Percentiles rank a stretch among this genome's conserved stretches.
phyloP scores from a whole-genome alignment of 306 rosid genomes.

The Oxytropis ochrocephala region DNA sequence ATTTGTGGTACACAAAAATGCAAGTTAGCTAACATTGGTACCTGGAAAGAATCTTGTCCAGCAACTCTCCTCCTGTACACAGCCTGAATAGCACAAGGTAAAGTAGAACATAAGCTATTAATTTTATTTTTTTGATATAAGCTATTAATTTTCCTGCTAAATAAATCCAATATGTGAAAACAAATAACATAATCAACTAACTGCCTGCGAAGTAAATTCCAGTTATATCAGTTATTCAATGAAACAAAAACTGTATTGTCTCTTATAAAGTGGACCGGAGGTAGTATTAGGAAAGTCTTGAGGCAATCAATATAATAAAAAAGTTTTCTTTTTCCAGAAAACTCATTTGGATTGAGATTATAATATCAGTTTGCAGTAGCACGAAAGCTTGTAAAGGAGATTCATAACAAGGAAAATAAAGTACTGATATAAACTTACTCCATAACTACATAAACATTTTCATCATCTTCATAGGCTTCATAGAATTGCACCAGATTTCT shows the following conservation, averaged over 20 bases:
- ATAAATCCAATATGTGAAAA: neutral
- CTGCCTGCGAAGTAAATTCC: neutral
- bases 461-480: conserved; percentile 73
- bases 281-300: neutral
- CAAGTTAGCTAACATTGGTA: conserved; percentile 12
- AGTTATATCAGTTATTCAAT: neutral
- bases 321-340: neutral
- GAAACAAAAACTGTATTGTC: too few relatives aligned
- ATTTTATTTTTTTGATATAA: neutral
- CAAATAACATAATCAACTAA: neutral
- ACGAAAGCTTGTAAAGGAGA: neutral
- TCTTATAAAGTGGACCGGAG: too few relatives aligned
- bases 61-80: conserved; percentile 78
- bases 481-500: conserved; percentile 72
- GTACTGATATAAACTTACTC: conserved; percentile 52
- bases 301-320: neutral
- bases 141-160: neutral
- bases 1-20: neutral
- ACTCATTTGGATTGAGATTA: neutral
- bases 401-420: neutral
- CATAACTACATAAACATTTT: conserved; percentile 65
- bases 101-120: conserved; percentile 9
- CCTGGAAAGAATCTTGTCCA: conserved; percentile 83
- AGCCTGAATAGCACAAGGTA: conserved; percentile 41
- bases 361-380: neutral